phyloP scores from a whole-genome alignment of 768 basidiomycete genomes.

The Podaxis sp. region DNA sequence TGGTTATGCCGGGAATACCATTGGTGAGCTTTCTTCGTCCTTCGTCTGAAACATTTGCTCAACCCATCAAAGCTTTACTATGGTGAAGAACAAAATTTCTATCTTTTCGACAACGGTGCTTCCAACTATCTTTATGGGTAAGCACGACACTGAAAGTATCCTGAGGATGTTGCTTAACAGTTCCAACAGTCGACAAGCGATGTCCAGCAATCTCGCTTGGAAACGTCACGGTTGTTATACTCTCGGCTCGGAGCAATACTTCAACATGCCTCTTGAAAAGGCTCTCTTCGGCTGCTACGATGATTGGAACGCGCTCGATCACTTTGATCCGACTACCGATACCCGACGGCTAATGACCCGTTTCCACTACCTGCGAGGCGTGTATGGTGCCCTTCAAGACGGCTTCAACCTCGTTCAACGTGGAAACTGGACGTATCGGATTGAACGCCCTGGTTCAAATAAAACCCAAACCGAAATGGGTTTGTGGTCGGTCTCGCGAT shows the following conservation, averaged over 20 bases:
- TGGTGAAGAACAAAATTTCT: conserved; percentile 92
- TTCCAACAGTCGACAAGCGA: conserved; percentile 77
- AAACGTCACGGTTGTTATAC: conserved; percentile 91
- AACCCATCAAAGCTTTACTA: conserved; percentile 61
- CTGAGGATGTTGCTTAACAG: not conserved
- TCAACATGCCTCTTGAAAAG: conserved; percentile 86
- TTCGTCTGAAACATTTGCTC: not conserved
- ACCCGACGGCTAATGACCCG: conserved; percentile 72
- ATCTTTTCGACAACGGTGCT: conserved; percentile 84
- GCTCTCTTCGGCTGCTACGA: conserved; percentile 82
- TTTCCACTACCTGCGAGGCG: conserved; percentile 65
- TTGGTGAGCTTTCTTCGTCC: conserved; percentile 45
- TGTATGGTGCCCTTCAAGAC: conserved; percentile 78
- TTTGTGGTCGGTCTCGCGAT: conserved; percentile 78
- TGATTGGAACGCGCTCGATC: conserved; percentile 91
- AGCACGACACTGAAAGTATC: conserved; percentile 20
- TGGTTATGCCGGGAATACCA: conserved; percentile 87
- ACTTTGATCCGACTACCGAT: conserved; percentile 89
- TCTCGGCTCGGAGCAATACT: conserved; percentile 90
- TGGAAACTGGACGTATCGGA: conserved; percentile 82
- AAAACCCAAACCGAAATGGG: conserved; percentile 81
- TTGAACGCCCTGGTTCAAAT: conserved; percentile 86
- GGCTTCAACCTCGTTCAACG: conserved; percentile 82
- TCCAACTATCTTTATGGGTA: conserved; percentile 90
- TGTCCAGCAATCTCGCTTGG: conserved; percentile 85